phyloP scores from a whole-genome alignment of 2,329 filamentous ascomycete genomes.

The Metarhizium guizhouense region DNA sequence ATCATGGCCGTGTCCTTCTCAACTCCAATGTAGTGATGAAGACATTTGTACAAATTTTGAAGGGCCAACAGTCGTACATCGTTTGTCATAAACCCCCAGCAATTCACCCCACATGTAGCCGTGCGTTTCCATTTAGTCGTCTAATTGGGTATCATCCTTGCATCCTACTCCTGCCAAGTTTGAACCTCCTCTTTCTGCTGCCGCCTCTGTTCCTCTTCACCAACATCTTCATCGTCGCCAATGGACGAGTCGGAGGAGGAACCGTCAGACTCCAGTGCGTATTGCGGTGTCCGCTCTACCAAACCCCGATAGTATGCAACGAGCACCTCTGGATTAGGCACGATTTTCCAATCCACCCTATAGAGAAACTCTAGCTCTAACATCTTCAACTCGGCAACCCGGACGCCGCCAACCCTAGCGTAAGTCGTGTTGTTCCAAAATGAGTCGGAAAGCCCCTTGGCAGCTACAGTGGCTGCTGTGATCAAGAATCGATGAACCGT shows the following conservation, averaged over 20 bases:
- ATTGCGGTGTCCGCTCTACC: conserved; percentile 56
- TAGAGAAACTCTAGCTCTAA: conserved; percentile 91
- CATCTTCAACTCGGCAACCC: conserved; percentile 78
- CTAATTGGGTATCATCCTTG: conserved; percentile 8
- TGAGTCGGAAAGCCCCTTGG: conserved; percentile 90
- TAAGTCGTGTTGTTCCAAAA: conserved; percentile 99
- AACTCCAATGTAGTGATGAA: background rate
- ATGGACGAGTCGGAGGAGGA: conserved; percentile 11
- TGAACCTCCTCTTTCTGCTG: conserved; percentile 11
- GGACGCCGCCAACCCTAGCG: conserved; percentile 86
- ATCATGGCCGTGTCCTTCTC: background rate
- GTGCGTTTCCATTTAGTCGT: background rate
- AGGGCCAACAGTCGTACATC: background rate
- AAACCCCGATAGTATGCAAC: conserved; percentile 89
- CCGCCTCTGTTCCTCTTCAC: conserved; percentile 24
- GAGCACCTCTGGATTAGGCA: conserved; percentile 87
- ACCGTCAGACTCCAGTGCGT: conserved; percentile 36
- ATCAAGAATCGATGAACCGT: conserved; percentile 97
- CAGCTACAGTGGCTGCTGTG: conserved; percentile 87
- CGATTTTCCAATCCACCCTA: conserved; percentile 91
- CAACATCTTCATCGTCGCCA: conserved; percentile 12
- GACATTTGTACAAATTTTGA: background rate
- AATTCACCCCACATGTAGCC: background rate
- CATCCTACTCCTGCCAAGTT: background rate
- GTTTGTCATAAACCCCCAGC: background rate